Base-by-base conservation (phyloP, 2,329 filamentous ascomycete species). In the Fusarium incarnatum region DNA sequence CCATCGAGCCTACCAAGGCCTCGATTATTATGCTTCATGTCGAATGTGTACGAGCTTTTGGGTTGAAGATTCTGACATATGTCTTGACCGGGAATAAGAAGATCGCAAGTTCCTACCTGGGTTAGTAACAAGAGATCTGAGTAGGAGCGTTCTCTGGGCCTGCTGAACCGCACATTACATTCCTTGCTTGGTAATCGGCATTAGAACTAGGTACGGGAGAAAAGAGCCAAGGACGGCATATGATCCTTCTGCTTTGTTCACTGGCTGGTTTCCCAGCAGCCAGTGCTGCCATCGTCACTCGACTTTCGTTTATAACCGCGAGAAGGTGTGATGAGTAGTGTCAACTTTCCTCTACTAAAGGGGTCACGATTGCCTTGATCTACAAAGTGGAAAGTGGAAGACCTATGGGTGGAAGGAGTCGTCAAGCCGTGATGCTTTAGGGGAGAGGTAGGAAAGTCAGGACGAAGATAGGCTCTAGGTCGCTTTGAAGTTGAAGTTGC, bases 181-280 rank as follows among this genome's bases (percentile, higher is more conserved):
- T 11, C 32, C 32, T 37, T 18, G 32, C 16, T 34, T 37, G 32
- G 32, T 18, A 37, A 37, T 18, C 5, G 9, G 16, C 32, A 16
- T 34, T 34, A 5, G 9, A 18, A 34, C 6, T 27, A 25, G 22
- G 22, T 16, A 10, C 32, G 3, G 5, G 16, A 18, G 16, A 10
- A 18, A 18, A 11, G 32, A 18, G 16, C 2, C 32, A 18, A 18
- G 5, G 16, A 37, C 16, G 3, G 32, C 16, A 11, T 37, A 37
- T 37, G 16, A 2, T 37, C 16, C 32, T 37, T 18, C 32, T 37
- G 32, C 4, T 18, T 16, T 34, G 10, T 32, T 18, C 8, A 18
- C 32, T 34, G 16, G 2, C 8, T 34, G 16, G 1, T 10, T 3
- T 18, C 8, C 8, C 2, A 34, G 8, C 2, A 34, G 8, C 2